Base-by-base conservation (phyloP, 352 stramenopile species). In the Globisporangium carolinianum region DNA sequence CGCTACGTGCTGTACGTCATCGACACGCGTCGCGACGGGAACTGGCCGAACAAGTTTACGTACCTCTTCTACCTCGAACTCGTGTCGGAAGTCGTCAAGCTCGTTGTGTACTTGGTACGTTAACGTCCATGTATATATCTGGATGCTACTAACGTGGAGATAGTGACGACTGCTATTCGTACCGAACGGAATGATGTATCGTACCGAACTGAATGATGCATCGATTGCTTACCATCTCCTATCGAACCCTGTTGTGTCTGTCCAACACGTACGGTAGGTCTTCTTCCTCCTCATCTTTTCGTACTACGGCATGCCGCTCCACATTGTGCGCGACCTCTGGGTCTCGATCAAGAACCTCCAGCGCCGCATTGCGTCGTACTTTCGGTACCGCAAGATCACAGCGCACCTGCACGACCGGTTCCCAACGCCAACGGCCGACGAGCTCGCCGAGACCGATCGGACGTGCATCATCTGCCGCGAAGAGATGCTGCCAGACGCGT, bases 241-340 rank as follows among this genome's bases (percentile, higher is more conserved):
- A 24, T 38, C 3, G 1, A 32, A 32, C 24, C 24, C 24, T 32
- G 24, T 32, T 32, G 24, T 32, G 24, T 32, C 24, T 32, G 0
- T 32, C 3, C 24, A 32, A 32, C 32, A 32, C 47, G 37, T 37
- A 7, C 24, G 0, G 5, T 55, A 93, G 83, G 71, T 96, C 15
- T 99, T 99, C 67, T 99, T 99, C 78, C 84, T 94, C 65, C 93
- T 99, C 47, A 96, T 99, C 41, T 98, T 98, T 65, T 97, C 90
- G 37, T 98, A 98, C 65, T 98, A 99, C 66, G 96, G 95, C 42
- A 91, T 98, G 74, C 96, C 97, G 14, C 87, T 99, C 54, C 97
- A 99, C 65, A 96, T 99, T 57, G 89, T 99, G 53, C 86, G 96
- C 43, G 97, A 99, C 53, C 72, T 99, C 5, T 99, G 97, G 85